These are phyloP conservation scores for Xanthoparmelia taractica DNA, from an alignment of 495 filamentous ascomycete species.

Conservation along the genomic window DNA sequence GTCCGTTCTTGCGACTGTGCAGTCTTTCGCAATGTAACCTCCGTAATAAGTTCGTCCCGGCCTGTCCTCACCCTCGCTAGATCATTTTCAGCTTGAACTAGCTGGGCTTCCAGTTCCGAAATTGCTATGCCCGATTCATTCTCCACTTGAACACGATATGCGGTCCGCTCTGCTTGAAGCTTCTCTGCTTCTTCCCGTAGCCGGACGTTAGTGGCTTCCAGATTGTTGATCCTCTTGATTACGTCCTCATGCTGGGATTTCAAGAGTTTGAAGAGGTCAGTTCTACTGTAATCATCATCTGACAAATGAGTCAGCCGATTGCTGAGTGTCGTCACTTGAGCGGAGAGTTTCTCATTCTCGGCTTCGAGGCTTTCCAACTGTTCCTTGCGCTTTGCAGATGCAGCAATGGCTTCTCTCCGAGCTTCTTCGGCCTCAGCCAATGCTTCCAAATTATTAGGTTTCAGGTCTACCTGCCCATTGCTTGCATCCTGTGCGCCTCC, in stretches of 20 bases:
- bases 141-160: constrained; percentile 71
- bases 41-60: constrained; percentile 76
- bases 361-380: constrained; percentile 70
- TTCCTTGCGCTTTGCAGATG: constrained; percentile 73
- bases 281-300: constrained; percentile 89
- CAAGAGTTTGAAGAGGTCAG: constrained; percentile 84
- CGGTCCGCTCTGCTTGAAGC: constrained; percentile 72
- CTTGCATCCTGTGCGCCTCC: constrained; percentile 47
- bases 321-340: constrained; percentile 65
- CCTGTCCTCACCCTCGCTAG: constrained; percentile 72
- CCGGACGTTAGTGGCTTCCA: constrained; percentile 81
- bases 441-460: constrained; percentile 41
- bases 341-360: constrained; percentile 71
- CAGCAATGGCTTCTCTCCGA: constrained; percentile 62
- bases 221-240: constrained; percentile 79
- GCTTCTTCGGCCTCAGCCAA: constrained; percentile 57
- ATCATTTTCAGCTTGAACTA: constrained; percentile 74
- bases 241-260: constrained; percentile 88
- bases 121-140: constrained; percentile 62
- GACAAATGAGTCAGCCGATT: constrained; percentile 53
- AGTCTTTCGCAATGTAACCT: constrained; percentile 70
- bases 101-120: constrained; percentile 68
- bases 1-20: constrained; percentile 66
- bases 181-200: constrained; percentile 79
- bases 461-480: constrained; percentile 48